Evolutionary conservation across 352 stramenopile genomes (phyloP).

Genomic region (Phytophthora cactorum): DNA sequence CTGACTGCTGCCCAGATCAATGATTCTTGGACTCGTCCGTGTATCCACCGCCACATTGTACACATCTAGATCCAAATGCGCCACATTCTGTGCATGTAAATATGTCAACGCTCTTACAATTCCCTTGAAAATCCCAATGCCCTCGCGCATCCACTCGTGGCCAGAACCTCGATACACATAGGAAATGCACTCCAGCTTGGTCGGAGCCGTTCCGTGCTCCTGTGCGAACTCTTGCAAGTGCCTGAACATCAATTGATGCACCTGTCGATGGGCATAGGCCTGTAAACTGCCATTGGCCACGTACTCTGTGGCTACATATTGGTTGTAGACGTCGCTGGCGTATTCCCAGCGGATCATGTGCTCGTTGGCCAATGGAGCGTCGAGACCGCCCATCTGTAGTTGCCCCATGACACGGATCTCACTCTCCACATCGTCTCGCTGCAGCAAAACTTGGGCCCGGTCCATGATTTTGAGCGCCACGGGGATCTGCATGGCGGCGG

Average conservation of each 20-base stretch:
- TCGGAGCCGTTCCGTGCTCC: constrained; percentile 60
- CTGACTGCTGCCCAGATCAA: constrained; percentile 82
- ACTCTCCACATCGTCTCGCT: constrained; percentile 83
- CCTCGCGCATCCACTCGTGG: constrained; percentile 82
- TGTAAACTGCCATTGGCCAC: constrained; percentile 82
- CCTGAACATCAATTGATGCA: constrained; percentile 69
- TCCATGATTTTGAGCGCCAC: constrained; percentile 89
- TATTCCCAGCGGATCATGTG: constrained; percentile 87
- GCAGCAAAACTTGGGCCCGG: constrained; percentile 63
- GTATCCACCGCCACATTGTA: constrained; percentile 87
- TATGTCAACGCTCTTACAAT: constrained; percentile 79
- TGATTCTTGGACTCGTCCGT: constrained; percentile 60
- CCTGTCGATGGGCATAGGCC: constrained; percentile 72
- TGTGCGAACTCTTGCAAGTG: constrained; percentile 77
- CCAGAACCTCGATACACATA: constrained; percentile 78
- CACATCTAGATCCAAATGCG: constrained; percentile 84
- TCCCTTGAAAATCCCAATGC: constrained; percentile 69
- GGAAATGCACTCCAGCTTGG: constrained; percentile 81
- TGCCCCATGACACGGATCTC: constrained; percentile 84
- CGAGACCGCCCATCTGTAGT: constrained; percentile 77
- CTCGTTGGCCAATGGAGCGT: constrained; percentile 69
- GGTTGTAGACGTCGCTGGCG: constrained; percentile 68
- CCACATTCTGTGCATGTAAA: constrained; percentile 78
- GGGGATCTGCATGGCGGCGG: constrained; percentile 52
- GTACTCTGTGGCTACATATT: constrained; percentile 86